A percentile compares a stretch with the other conserved stretches of the same genome.
Evolutionary conservation across 2,329 filamentous ascomycete species (phyloP).

Genomic region (Cladosporium halotolerans): DNA sequence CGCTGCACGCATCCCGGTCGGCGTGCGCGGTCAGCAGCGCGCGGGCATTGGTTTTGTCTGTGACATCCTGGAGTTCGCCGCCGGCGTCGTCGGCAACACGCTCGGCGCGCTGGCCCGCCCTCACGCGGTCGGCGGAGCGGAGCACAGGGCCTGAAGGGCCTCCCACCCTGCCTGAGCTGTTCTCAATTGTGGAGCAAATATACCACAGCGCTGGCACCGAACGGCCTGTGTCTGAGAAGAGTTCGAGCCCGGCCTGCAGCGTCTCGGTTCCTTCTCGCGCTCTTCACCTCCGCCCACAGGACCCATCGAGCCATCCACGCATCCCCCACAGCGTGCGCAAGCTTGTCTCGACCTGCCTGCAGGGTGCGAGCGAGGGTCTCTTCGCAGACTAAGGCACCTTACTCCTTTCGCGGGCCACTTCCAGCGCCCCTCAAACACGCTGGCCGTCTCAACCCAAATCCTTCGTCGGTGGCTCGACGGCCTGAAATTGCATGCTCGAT

Average conservation of each 20-base stretch:
- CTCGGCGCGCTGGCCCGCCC: neutral
- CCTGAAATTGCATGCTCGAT: neutral
- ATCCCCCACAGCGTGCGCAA: neutral
- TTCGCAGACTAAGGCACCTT: neutral
- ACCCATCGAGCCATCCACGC: neutral
- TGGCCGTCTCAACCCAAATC: neutral
- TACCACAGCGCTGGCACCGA: neutral
- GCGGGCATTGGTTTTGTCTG: no score
- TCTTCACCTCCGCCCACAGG: neutral
- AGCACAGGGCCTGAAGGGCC: neutral
- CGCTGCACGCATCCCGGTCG: neutral
- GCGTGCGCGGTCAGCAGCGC: no score
- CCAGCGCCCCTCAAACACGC: neutral
- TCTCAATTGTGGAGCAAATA: neutral
- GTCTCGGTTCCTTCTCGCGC: neutral
- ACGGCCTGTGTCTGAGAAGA: neutral
- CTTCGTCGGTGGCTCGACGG: neutral
- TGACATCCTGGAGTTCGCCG: neutral
- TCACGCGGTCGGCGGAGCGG: neutral
- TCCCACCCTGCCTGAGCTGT: neutral
- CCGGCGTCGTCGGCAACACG: neutral
- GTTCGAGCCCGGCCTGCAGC: no score
- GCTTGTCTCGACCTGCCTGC: neutral
- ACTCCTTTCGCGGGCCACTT: neutral
- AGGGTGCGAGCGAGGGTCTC: no score